phyloP scores from a whole-genome alignment of 306 rosid species.

The Fragaria nilgerrensis region DNA sequence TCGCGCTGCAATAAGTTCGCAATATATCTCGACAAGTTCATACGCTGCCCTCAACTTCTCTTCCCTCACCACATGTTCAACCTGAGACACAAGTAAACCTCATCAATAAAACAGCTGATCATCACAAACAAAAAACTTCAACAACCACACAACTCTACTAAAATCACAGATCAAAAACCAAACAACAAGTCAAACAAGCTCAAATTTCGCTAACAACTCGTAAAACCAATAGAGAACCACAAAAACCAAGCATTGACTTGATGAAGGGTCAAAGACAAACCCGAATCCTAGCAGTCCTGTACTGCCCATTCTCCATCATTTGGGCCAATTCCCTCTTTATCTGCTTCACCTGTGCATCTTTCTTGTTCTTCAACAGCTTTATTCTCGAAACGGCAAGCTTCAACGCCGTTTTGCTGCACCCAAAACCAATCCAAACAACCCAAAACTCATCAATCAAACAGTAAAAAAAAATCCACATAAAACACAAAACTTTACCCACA shows the following conservation, averaged over 20 bases:
- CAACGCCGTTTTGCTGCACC: constrained; percentile 83
- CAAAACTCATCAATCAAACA: constrained; percentile 19
- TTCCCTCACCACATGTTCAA: constrained; percentile 93
- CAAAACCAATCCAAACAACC: constrained; percentile 10
- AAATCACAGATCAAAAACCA: not conserved
- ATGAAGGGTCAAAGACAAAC: constrained; percentile 32
- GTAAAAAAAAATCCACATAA: not conserved
- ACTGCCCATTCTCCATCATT: constrained; percentile 78
- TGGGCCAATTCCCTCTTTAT: constrained; percentile 76
- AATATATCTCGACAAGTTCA: constrained; percentile 82
- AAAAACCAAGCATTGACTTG: not conserved
- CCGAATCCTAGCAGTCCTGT: constrained; percentile 78
- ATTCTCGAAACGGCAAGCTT: constrained; percentile 80
- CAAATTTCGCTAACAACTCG: not conserved
- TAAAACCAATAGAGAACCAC: not conserved
- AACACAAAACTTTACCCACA: not conserved
- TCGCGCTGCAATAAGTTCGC: constrained; percentile 86
- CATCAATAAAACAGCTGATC: constrained; percentile 2
- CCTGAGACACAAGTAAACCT: constrained; percentile 42
- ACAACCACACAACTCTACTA: not conserved
- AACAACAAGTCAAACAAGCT: not conserved
- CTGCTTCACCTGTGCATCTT: constrained; percentile 68
- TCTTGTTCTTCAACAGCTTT: constrained; percentile 83
- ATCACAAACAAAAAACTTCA: not conserved
- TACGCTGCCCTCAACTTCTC: constrained; percentile 88